Evolutionary conservation across 108 stramenopile species (phyloP).

Genomic region (Pelagomonas calceolata): DNA sequence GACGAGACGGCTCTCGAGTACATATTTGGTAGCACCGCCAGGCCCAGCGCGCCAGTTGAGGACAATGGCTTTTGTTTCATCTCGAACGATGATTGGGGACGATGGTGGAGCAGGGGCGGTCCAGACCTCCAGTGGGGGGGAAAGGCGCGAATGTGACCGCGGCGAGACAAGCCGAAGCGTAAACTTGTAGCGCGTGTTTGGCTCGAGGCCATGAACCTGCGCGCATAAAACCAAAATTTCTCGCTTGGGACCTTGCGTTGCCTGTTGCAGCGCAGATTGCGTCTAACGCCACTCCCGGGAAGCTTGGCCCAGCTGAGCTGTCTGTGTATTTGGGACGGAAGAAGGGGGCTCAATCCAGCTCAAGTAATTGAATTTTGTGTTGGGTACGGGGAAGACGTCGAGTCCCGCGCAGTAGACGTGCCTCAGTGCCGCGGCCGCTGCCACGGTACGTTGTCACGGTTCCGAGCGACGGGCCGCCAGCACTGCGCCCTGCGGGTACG

Average conservation of each 20-base stretch:
- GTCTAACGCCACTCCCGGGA: no score
- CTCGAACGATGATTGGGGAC: constrained; percentile 5
- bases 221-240: no score
- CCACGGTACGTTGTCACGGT: constrained; percentile 5
- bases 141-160: constrained; percentile 28
- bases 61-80: constrained; percentile 4
- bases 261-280: no score
- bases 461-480: neutral
- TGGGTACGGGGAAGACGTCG: no score
- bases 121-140: constrained; percentile 25
- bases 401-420: no score
- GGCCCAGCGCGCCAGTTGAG: neutral
- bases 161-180: constrained; percentile 30
- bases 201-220: constrained; percentile 15
- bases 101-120: constrained; percentile 19
- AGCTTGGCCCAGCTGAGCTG: no score
- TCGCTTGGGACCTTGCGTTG: no score
- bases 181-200: constrained; percentile 33
- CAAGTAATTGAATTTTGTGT: no score
- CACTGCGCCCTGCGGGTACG: neutral
- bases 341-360: no score
- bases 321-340: no score
- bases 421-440: neutral
- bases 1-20: neutral
- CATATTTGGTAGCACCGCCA: neutral